A percentile compares a stretch with the other conserved stretches of the same genome.
Conservation (phyloP, 2,329 filamentous ascomycete genomes). For the Macroventuria anomochaeta region DNA sequence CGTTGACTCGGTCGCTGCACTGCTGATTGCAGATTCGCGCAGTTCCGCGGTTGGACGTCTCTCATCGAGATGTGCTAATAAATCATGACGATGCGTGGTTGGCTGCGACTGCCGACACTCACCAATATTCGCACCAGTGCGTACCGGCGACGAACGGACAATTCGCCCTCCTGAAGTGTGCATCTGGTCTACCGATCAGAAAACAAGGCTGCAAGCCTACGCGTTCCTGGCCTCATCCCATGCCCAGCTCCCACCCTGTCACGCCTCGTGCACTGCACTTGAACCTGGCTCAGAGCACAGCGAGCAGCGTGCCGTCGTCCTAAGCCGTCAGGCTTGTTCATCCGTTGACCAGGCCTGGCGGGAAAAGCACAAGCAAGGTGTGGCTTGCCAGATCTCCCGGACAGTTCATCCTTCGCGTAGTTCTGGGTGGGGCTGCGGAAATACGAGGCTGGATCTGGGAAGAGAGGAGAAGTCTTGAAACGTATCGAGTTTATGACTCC, state of each 20-base stretch:
- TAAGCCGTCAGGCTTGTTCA: too few species aligned
- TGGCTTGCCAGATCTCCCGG: constrained; percentile 5
- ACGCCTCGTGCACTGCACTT: neutral
- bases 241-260: neutral
- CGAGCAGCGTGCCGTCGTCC: neutral
- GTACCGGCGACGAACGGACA: neutral
- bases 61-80: neutral
- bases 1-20: neutral
- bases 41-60: neutral
- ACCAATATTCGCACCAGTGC: neutral
- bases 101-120: neutral
- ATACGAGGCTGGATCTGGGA: neutral
- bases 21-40: neutral
- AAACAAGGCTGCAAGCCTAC: constrained; percentile 1
- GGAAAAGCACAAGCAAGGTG: neutral
- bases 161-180: neutral
- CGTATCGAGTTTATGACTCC: constrained; percentile 2
- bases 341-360: neutral
- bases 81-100: too few species aligned
- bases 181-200: constrained; percentile 10
- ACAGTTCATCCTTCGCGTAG: constrained; percentile 2
- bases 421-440: constrained; percentile 2
- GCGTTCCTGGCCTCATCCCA: neutral
- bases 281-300: neutral
- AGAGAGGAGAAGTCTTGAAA: neutral